Base-by-base conservation (phyloP, 169 alveolate species). In the Plasmodium ovale region DNA sequence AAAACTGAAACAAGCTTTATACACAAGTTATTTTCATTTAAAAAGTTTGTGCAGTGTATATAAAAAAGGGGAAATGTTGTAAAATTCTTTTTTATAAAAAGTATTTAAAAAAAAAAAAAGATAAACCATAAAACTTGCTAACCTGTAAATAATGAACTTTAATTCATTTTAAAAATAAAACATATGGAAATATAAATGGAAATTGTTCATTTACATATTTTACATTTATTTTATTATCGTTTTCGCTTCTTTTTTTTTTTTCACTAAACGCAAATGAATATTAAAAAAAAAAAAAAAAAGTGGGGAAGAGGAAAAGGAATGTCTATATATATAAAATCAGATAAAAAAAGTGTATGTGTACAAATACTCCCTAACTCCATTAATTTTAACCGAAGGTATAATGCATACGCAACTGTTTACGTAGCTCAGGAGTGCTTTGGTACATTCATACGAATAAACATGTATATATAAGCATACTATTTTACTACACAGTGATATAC, bases 101-200 rank as follows among this genome's bases (percentile, higher is more conserved):
- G 33, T 44, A 49, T 72, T 72, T 53, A 71, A 71, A 71, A 71
- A 71, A 21, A 31, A 49, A 68, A 68, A 37, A 31, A 60, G 25
- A 59, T 37, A 73, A 25, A 49, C 35, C 14, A 47, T 65, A 49
- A 31, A 25, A 29, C 21, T 68, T 68, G 53, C 12, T 44, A 68
- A 49, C 65, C 44, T 39, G 31, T n/a, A 35, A n/a, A n/a, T n/a
- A 56, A 49, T 58, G 88, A 73, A 39, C 39, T 60, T 73, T 59
- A 59, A 73, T 29, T 39, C 42, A 59, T 72, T 71, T 51, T 31
- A 23, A 72, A 56, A 56, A 56, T 56, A 49, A 72, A 62, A 64
- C 72, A 73, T 73, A 73, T 51, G 74, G 31, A 73, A 37, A 16
- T 62, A 73, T 73, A 67, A 14, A 37, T 25, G 65, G 67, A 25